phyloP scores from a whole-genome alignment of 495 filamentous ascomycete genomes.

The Jackrogersella minutella region DNA sequence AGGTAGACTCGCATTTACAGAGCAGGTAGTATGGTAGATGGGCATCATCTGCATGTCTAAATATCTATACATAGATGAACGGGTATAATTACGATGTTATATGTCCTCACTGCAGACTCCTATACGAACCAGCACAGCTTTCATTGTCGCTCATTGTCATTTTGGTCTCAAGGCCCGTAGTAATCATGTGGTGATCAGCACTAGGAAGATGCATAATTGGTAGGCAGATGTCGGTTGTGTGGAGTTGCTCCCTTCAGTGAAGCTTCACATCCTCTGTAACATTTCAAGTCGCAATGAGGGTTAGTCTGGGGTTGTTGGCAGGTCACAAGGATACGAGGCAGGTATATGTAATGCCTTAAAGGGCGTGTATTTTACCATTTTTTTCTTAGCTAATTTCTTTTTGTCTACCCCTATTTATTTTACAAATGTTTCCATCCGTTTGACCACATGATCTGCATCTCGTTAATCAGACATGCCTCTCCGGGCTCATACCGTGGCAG shows the following conservation, averaged over 20 bases:
- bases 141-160: not conserved
- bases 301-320: too few relatives aligned
- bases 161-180: not conserved
- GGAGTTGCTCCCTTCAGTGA: not conserved
- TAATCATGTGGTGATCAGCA: not conserved
- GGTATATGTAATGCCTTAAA: not conserved
- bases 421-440: conserved; percentile 83
- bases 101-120: not conserved
- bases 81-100: not conserved
- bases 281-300: not conserved
- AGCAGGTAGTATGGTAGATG: not conserved
- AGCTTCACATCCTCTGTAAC: not conserved
- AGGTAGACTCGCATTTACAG: conserved; percentile 7
- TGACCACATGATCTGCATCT: conserved; percentile 80
- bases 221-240: not conserved
- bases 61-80: not conserved
- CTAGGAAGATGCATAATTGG: not conserved
- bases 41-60: not conserved
- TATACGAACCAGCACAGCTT: not conserved
- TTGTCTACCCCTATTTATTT: conserved; percentile 24
- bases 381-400: not conserved
- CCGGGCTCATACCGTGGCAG: conserved; percentile 60
- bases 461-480: conserved; percentile 76
- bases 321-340: not conserved
- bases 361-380: conserved; percentile 11